Conservation (phyloP, 768 basidiomycete genomes). For the Saitozyma podzolica region DNA sequence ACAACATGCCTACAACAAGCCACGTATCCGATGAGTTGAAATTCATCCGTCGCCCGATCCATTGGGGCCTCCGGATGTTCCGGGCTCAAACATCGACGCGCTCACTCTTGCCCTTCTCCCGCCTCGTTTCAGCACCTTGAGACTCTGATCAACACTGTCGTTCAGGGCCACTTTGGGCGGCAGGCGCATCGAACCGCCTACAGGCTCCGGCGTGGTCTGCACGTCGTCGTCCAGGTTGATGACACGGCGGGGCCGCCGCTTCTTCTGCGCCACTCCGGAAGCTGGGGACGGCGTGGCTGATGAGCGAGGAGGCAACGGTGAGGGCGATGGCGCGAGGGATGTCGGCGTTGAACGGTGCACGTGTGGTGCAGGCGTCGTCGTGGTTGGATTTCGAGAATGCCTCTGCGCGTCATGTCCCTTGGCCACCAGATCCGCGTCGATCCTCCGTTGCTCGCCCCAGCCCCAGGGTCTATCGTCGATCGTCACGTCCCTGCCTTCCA, state of each 20-base stretch:
- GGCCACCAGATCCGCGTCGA: slow-evolving; percentile 23
- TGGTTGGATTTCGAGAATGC: background rate
- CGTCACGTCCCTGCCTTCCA: slow-evolving; percentile 74
- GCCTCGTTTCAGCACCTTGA: slow-evolving; percentile 7
- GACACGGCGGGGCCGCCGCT: slow-evolving; percentile 28
- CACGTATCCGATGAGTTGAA: background rate
- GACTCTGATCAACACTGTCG: background rate
- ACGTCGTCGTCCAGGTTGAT: slow-evolving; percentile 32
- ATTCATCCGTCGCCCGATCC: background rate
- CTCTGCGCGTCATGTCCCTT: background rate
- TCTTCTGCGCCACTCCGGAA: slow-evolving; percentile 25
- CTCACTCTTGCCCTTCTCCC: slow-evolving; percentile 24
- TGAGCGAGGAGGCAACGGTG: background rate
- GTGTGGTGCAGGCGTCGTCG: background rate
- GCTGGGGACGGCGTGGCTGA: background rate
- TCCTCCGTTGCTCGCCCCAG: slow-evolving; percentile 45
- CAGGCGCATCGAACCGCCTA: slow-evolving; percentile 13
- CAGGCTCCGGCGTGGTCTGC: background rate
- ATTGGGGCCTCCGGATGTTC: background rate
- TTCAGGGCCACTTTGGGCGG: slow-evolving; percentile 1
- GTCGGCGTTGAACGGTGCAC: background rate
- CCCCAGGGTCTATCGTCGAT: slow-evolving; percentile 64
- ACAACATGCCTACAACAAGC: background rate
- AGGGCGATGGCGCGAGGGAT: background rate
- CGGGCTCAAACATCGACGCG: slow-evolving; percentile 31